Percentiles rank a stretch among this genome's conserved stretches.
Evolutionary conservation across 768 basidiomycete genomes (phyloP).

Genomic region (Calvatia gigantea): DNA sequence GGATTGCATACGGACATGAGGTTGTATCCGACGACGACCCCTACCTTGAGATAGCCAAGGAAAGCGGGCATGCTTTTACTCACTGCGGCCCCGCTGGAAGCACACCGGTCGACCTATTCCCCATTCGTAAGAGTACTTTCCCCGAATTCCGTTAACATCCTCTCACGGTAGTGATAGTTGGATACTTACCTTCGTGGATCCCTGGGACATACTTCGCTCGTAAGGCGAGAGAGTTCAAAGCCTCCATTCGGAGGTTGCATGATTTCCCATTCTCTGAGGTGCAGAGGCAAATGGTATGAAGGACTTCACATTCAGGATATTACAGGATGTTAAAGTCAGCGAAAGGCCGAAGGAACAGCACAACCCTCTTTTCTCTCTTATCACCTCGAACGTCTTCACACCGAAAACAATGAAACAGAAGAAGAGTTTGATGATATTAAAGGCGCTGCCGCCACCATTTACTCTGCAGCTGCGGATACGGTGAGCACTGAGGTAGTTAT

Average conservation of each 20-base stretch:
- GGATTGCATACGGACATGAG: neutral
- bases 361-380: slow-evolving; percentile 39
- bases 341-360: slow-evolving; percentile 28
- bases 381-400: no score
- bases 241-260: slow-evolving; percentile 6
- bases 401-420: no score
- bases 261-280: slow-evolving; percentile 16
- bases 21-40: neutral
- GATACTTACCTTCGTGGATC: slow-evolving; percentile 21
- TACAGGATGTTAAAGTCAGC: neutral
- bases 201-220: slow-evolving; percentile 19
- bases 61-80: neutral
- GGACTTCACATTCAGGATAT: neutral
- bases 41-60: neutral
- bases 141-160: neutral
- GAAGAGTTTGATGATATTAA: no score
- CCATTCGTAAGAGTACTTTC: neutral
- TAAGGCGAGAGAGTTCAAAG: neutral
- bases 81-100: neutral
- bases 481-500: slow-evolving; percentile 26
- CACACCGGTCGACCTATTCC: slow-evolving; percentile 3
- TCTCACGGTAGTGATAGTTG: slow-evolving; percentile 7
- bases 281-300: slow-evolving; percentile 12
- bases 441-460: slow-evolving; percentile 82
- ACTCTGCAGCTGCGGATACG: slow-evolving; percentile 57